These are phyloP conservation scores for Verticillium nonalfalfae DNA, from an alignment of 2,329 filamentous ascomycete species.

Conservation along the genomic window DNA sequence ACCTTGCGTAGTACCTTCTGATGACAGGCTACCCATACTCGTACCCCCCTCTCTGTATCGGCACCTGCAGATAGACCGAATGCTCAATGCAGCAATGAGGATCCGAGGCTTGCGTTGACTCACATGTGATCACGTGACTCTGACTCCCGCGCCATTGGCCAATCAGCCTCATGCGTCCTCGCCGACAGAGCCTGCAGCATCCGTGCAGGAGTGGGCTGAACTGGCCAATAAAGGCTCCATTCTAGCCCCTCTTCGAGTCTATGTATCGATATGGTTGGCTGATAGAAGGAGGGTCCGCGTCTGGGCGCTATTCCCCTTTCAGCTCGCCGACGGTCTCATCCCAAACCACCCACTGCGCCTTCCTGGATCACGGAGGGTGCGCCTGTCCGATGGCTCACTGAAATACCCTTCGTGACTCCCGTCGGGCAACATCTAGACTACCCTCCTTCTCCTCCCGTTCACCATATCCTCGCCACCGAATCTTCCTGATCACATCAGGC, in stretches of 20 bases:
- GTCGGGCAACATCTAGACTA: background rate
- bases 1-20: background rate
- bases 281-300: background rate
- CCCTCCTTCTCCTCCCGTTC: background rate
- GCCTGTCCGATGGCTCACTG: constrained; percentile 9
- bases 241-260: background rate
- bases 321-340: constrained; percentile 32
- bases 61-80: background rate
- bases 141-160: constrained; percentile 18
- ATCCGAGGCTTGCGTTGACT: constrained; percentile 11
- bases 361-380: constrained; percentile 6
- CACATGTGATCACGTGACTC: constrained; percentile 10
- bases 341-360: constrained; percentile 12
- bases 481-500: constrained; percentile 1
- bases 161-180: constrained; percentile 21
- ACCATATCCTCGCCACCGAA: constrained; percentile 1
- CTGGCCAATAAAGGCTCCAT: constrained; percentile 18
- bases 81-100: background rate
- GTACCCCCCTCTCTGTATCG: too few relatives aligned
- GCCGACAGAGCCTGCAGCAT: constrained; percentile 24
- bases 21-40: too few relatives aligned
- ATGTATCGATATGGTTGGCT: constrained; percentile 19
- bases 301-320: constrained; percentile 26
- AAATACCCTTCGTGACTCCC: constrained; percentile 18
- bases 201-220: constrained; percentile 18